A percentile compares a stretch with the other conserved stretches of the same genome.
Evolutionary conservation across 495 filamentous ascomycete species (phyloP).

Genomic region (Penicillium robsamsonii): DNA sequence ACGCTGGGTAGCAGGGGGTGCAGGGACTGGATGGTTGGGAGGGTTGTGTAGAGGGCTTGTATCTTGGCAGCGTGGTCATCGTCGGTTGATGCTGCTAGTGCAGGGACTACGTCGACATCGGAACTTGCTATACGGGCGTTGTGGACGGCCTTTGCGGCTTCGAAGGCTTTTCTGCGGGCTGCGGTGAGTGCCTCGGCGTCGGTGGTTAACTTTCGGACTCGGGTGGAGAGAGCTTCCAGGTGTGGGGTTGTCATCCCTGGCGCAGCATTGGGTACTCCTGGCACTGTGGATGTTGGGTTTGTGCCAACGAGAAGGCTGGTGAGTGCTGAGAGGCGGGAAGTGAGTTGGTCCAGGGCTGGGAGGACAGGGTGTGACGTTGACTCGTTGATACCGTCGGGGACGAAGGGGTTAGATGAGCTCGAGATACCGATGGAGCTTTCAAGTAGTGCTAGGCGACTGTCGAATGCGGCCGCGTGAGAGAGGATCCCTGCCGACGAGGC

Average conservation of each 20-base stretch:
- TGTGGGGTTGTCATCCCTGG: slow-evolving; percentile 37
- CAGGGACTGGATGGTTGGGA: slow-evolving; percentile 85
- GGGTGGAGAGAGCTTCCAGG: slow-evolving; percentile 70
- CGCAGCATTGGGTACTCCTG: slow-evolving; percentile 26
- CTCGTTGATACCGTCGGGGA: slow-evolving; percentile 56
- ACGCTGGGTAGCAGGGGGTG: slow-evolving; percentile 81
- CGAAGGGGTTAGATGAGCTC: slow-evolving; percentile 61
- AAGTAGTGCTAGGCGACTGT: slow-evolving; percentile 70
- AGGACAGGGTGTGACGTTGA: slow-evolving; percentile 75
- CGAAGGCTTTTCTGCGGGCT: slow-evolving; percentile 65
- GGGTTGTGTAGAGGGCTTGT: slow-evolving; percentile 84
- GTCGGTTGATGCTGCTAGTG: slow-evolving; percentile 31
- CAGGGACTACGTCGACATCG: slow-evolving; percentile 25
- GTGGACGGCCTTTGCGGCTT: slow-evolving; percentile 64
- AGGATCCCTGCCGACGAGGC: slow-evolving; percentile 58
- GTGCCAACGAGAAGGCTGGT: slow-evolving; percentile 44
- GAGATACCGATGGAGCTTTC: slow-evolving; percentile 81
- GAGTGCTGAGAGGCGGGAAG: slow-evolving; percentile 43
- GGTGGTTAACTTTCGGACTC: slow-evolving; percentile 70
- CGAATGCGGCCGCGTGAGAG: slow-evolving; percentile 82
- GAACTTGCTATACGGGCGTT: slow-evolving; percentile 52
- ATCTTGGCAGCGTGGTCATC: slow-evolving; percentile 79
- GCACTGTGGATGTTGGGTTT: slow-evolving; percentile 31
- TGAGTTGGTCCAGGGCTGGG: slow-evolving; percentile 66
- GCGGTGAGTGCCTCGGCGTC: slow-evolving; percentile 79